Evolutionary conservation across 306 rosid species (phyloP).

Genomic region (Acmispon strigosus): DNA sequence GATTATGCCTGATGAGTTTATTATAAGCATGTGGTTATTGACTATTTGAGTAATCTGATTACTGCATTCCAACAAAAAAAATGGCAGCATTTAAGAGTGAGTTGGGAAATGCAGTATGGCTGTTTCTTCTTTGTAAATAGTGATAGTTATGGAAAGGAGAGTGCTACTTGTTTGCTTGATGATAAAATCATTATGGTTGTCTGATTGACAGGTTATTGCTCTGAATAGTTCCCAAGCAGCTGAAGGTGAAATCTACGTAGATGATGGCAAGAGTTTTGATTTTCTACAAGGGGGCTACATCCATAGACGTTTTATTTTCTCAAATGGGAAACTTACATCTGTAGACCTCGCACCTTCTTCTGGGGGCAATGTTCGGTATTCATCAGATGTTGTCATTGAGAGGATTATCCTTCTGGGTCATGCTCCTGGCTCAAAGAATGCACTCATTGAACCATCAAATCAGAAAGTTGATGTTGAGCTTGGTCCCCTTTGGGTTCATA

Average conservation of each 20-base stretch:
- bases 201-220: constrained; percentile 66
- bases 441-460: constrained; percentile 61
- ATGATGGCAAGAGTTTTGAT: constrained; percentile 79
- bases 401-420: constrained; percentile 81
- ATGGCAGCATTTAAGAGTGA: background rate
- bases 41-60: constrained; percentile 1
- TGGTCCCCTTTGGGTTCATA: constrained; percentile 63
- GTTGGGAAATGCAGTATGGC: no score
- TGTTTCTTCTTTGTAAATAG: no score
- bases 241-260: constrained; percentile 86
- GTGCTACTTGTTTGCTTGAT: background rate
- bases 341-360: constrained; percentile 40
- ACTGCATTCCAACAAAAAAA: background rate
- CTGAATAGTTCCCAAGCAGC: constrained; percentile 87
- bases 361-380: constrained; percentile 22
- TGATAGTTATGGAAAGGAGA: background rate
- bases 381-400: constrained; percentile 50
- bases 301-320: constrained; percentile 75
- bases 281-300: constrained; percentile 72
- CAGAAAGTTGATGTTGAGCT: constrained; percentile 46
- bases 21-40: background rate
- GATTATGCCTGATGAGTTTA: background rate
- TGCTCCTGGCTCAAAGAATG: constrained; percentile 48
- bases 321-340: constrained; percentile 68
- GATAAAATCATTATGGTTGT: constrained; percentile 14